Evolutionary conservation across 2,329 filamentous ascomycete species (phyloP), one percentile per base, ranked within the genome.

Genomic region (Mycocentrospora acerina): DNA sequence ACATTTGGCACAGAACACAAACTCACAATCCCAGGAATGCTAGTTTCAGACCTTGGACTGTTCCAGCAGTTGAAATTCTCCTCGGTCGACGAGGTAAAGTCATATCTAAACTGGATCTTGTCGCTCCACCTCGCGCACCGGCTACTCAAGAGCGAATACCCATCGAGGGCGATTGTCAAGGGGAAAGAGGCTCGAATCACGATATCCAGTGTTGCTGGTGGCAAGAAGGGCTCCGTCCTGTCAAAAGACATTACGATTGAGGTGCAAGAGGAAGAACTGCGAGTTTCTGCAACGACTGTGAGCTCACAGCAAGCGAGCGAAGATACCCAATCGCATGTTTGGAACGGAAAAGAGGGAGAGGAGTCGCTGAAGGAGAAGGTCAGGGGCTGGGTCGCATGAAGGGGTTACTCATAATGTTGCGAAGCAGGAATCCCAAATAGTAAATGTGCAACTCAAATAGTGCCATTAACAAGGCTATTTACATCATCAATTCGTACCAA

Each of bases 1-100:
- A 61, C 51, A 1, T 66, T 64, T 30, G 66, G 66, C 28, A 59
- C 61, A 5, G 62, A 67, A 36, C 59, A 63, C 40, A 61, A 53
- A 35, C 41, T 67, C 10, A 58, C 53, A 5, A 42, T 68, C 5
- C 62, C 65, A 7, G 43, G 57, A 4, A 48, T 61, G 1, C 37
- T 65, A 12, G 49, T 47, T 9, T 42, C 51, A 7, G 52, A 62
- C 24, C 53, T 67, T n/a, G 53, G 51, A 13, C 44, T 63, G 1
- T 55, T 57, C 25, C 48, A 46, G 12, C 55, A 60, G 12, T 56
- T 62, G 26, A 62, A 55, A 24, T 64, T 67, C 29, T 42, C 52
- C 10, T 50, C 53, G 15, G 46, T 55, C 3, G 45, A 53, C 15
- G 64, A 66, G 12, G 26, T 62, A 9, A 57, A 35, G 17, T 56